Evolutionary conservation across 257 asterid species (phyloP), one percentile per base, ranked within the genome.

Genomic region (Leonotis leonurus): DNA sequence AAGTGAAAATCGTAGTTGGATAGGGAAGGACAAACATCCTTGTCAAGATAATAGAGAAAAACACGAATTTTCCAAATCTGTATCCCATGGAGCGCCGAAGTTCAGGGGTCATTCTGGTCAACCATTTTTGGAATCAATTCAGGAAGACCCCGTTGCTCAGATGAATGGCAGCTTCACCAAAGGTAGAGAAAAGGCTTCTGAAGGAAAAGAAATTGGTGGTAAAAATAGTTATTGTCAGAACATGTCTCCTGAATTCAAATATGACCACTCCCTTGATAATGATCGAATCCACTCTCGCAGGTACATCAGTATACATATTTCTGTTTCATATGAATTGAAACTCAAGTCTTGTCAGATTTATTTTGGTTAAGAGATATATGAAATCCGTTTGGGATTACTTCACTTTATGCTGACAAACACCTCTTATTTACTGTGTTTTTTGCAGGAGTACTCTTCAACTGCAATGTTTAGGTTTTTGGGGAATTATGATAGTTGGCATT

Each of bases 241-340:
- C 50, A 71, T 70, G 79, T 84, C 94, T 25, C 89, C 84, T 20
- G 86, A 76, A 65, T 73, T 67, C 56, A 84, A 73, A 43, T 71
- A 56, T 69, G 65, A 64, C 62, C 79, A 51, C 16, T 59, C 81
- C 50, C 80, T 70, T 14, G 89, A 81, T 57, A 72, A 74, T 60
- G 73, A 70, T 40, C 72, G 74, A 71, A 75, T 72, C 49, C 73
- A 60, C 36, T 53, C 90, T 46, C 78, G 65, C 56, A 86, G 96
- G 96, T 86, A 24, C 62, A 80, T 37, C 18, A 54, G 62, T 16
- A 21, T 72, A 9, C 18, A 12, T 33, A 29, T 32, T 30, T 68
- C n/a, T 68, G 56, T 61, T 11, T 44, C 9, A 21, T 52, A 30
- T 56, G 27, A 29, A 57, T 56, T 49, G 46, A 50, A 67, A 45